Base-by-base conservation (phyloP, 768 basidiomycete genomes). In the Sistotremastrum niveocremeum region DNA sequence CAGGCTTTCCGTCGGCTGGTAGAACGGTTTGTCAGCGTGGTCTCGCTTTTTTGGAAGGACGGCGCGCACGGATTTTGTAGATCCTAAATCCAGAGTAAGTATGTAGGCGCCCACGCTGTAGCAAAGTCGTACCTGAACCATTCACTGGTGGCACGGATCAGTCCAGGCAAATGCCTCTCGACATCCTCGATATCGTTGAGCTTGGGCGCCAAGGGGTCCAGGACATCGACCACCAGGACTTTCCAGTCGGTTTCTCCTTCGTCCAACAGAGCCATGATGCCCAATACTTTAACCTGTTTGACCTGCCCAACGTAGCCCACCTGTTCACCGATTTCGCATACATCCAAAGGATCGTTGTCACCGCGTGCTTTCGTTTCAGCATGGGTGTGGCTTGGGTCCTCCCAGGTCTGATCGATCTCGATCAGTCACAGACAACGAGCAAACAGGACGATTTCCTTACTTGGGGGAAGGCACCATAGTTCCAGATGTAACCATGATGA, bases 211-310 rank as follows among this genome's bases (percentile, higher is more conserved):
- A 98, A 81, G 38, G 95, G 94, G 62, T 98, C 95, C 55, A 79
- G 77, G 51, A 95, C 77, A 62, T 98, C 95, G 54, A 98, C 89
- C 62, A 94, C 95, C 65, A 99, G 79, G 70, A 99, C 87, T 69
- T 99, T 99, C 95, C 95, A 99, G 72, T 98, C 95, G 54, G 95
- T 98, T 72, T 98, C 95, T 57, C 95, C 95, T 64, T 98, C 95
- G 61, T 99, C 95, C 54, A 98, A 81, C 48, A 98, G 74, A 48
- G 95, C 95, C 94, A 98, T 98, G 77, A 98, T 94, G 51, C 95
- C 95, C 58, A 99, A 87, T 54, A 99, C 86, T 74, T 99, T 99
- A 78, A 99, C 95, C 66, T 97, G 95, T 72, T 98, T 99, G 65
- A 99, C 77, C 64, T 98, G 93, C 47, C 95, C 95, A 51, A 81